Base-by-base conservation (phyloP, 176 grass and related monocot species). In the Carex littledalei region DNA sequence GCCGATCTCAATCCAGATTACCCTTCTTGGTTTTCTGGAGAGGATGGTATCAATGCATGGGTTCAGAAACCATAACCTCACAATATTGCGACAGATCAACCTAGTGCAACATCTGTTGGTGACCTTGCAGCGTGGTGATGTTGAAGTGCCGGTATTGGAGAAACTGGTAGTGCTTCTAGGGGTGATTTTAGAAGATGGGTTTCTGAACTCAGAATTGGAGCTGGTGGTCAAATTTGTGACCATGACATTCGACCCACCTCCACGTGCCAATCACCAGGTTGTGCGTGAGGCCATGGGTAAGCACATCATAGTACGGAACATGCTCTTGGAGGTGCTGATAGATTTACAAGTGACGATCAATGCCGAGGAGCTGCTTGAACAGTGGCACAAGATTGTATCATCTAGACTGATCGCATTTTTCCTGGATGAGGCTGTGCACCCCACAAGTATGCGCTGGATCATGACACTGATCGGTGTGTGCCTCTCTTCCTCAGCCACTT, bases 21-120 rank as follows among this genome's bases (percentile, higher is more conserved):
- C 97, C 67, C 90, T 99, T 81, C 93, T 99, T 65, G 90, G 87
- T 67, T 99, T 99, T 92, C 91, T 99, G 4, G 97, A 99, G 86
- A 95, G 93, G 82, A 94, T 99, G 97, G 97, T 99, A 81, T 99
- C 93, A 22, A 99, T 99, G 97, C 97, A 99, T 34, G 95, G 93
- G 90, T 99, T 93, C 66, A 90, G 97, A 88, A 99, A 92, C 75
- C 93, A 99, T 84, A 99, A 99, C 84, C 90, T 99, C 34, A 96
- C 97, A 82, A 92, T 99, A 82, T 78, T 99, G 79, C 97, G 97
- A 24, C 90, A 85, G 74, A 94, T 99, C 86, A 99, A 99, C 88
- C 90, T 99, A 83, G 97, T 99, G 34, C 97, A 95, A 26, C 97
- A 99, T 94, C 87, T 99, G 63, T 89, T 99, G 78, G 97, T 99